These are phyloP conservation scores for Hondaea fermentalgiana DNA, from an alignment of 108 stramenopile genomes.

Conservation along the genomic window DNA sequence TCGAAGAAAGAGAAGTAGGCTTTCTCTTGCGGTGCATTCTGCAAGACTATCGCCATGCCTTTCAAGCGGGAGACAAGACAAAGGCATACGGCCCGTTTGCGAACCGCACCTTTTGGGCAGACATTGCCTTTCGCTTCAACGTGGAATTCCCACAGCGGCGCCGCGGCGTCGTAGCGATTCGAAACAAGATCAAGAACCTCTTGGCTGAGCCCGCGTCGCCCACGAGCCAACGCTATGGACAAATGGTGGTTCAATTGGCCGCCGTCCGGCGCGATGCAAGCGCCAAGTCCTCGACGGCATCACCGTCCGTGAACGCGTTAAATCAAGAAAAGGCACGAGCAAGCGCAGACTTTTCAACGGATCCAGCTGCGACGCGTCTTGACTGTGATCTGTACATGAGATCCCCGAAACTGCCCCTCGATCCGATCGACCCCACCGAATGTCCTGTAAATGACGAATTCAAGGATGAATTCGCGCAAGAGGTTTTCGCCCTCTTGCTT, in stretches of 20 bases:
- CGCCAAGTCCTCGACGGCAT: background rate
- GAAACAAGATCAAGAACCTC: slow-evolving; percentile 4
- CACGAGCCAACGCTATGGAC: no score
- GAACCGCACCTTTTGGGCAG: slow-evolving; percentile 8
- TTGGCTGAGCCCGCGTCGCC: background rate
- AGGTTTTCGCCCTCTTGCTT: background rate
- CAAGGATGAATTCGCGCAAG: background rate
- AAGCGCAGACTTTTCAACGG: background rate
- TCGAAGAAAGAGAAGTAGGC: background rate
- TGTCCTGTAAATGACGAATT: background rate
- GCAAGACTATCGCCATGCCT: background rate
- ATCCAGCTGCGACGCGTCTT: background rate
- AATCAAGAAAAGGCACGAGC: background rate
- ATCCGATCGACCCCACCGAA: no score
- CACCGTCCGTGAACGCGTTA: background rate
- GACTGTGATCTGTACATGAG: no score
- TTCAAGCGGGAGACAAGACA: background rate
- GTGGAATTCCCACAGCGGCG: background rate
- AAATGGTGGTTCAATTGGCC: no score
- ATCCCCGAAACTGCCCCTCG: no score
- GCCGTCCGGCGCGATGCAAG: background rate
- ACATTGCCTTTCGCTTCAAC: background rate
- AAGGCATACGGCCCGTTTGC: background rate
- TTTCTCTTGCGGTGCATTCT: background rate
- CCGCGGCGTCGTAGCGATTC: background rate